Percentiles rank a stretch among this genome's conserved stretches.
These are phyloP conservation scores for Gossypium davidsonii DNA, from an alignment of 441 rosid species.

Conservation along the genomic window DNA sequence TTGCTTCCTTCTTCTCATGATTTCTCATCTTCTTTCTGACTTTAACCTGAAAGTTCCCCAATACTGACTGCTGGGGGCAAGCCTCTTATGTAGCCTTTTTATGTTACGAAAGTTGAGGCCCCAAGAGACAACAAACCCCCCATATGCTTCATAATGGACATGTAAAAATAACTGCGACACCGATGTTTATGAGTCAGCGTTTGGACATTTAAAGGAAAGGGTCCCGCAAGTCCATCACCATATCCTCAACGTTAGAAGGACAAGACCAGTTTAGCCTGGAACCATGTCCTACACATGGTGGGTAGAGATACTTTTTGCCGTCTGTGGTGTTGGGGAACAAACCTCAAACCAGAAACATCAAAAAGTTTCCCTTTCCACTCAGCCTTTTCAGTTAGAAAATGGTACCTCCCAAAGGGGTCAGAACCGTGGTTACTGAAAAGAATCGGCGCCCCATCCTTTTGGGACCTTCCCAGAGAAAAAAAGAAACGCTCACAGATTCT, in stretches of 20 bases:
- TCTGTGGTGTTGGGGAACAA: too few relatives aligned
- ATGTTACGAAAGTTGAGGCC: not conserved
- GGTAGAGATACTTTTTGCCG: too few relatives aligned
- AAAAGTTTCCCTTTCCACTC: not conserved
- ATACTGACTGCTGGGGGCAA: not conserved
- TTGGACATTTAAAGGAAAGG: not conserved
- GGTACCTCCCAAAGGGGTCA: not conserved
- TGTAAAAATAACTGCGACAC: not conserved
- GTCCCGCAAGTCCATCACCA: not conserved
- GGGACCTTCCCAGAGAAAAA: too few relatives aligned
- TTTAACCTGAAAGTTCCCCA: not conserved
- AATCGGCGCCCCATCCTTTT: too few relatives aligned
- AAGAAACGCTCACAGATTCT: not conserved
- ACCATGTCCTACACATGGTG: not conserved
- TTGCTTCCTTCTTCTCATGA: slow-evolving; percentile 6
- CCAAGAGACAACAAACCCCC: not conserved
- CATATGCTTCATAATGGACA: not conserved
- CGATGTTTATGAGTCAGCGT: not conserved
- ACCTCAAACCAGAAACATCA: not conserved
- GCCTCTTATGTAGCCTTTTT: not conserved
- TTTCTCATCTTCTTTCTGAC: slow-evolving; percentile 4
- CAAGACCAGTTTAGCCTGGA: not conserved
- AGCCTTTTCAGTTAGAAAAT: not conserved
- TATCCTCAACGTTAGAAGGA: not conserved
- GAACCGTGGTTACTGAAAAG: not conserved